Evolutionary conservation across 2,329 filamentous ascomycete genomes (phyloP).

Genomic region (Neonectria sp.): DNA sequence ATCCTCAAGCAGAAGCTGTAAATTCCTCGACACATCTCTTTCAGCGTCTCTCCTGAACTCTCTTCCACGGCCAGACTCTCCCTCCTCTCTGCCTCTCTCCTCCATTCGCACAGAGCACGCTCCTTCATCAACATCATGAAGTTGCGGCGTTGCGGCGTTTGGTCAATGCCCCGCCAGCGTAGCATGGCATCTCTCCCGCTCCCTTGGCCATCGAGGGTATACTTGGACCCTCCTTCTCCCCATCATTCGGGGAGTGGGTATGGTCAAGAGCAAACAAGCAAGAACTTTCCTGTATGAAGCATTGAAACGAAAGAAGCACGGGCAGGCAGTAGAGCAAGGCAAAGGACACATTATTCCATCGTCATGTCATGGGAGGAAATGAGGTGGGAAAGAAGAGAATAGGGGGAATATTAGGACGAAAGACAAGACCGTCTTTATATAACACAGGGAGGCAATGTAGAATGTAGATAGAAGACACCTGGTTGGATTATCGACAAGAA

Average conservation of each 20-base stretch:
- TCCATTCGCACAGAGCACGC: constrained; percentile 31
- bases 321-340: constrained; percentile 37
- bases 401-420: constrained; percentile 32
- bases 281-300: constrained; percentile 36
- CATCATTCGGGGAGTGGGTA: constrained; percentile 21
- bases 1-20: constrained; percentile 85
- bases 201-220: constrained; percentile 23
- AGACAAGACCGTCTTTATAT: constrained; percentile 32
- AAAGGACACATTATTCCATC: constrained; percentile 38
- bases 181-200: constrained; percentile 18
- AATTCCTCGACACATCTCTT: constrained; percentile 35
- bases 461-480: constrained; percentile 47
- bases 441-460: constrained; percentile 43
- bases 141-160: constrained; percentile 32
- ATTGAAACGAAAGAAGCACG: constrained; percentile 32
- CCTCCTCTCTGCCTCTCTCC: constrained; percentile 33
- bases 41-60: constrained; percentile 22
- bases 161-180: constrained; percentile 34
- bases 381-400: constrained; percentile 39
- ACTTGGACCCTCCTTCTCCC: constrained; percentile 25
- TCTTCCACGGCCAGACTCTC: constrained; percentile 22
- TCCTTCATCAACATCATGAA: constrained; percentile 32
- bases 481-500: constrained; percentile 34
- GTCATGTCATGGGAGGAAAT: constrained; percentile 31
- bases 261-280: constrained; percentile 38